phyloP scores from a whole-genome alignment of 1,284 basidiomycete species.

The Ceratorhiza oryzae-sativae region DNA sequence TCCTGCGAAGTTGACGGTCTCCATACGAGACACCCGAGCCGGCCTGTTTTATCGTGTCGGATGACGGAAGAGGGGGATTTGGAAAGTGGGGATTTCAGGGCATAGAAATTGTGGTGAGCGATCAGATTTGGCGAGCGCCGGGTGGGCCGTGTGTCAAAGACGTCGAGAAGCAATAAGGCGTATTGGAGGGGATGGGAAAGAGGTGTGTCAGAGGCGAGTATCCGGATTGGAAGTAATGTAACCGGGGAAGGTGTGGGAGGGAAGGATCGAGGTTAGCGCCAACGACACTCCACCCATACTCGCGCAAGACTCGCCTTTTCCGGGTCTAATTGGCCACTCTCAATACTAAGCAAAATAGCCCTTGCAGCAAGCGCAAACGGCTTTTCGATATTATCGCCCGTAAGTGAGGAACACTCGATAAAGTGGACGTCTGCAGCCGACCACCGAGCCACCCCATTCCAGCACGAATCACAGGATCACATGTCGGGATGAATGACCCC shows the following conservation, averaged over 20 bases:
- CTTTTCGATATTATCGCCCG: constrained; percentile 92
- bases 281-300: background rate
- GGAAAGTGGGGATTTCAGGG: too few species aligned
- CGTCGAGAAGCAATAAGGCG: too few species aligned
- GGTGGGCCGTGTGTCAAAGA: too few species aligned
- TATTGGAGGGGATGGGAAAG: too few species aligned
- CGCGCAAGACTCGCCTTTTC: constrained; percentile 61
- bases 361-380: constrained; percentile 92
- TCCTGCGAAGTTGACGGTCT: constrained; percentile 86
- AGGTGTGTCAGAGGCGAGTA: background rate
- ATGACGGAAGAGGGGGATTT: too few species aligned
- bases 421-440: constrained; percentile 78
- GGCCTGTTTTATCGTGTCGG: constrained; percentile 50
- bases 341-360: constrained; percentile 91
- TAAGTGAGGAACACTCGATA: constrained; percentile 90
- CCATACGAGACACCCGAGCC: constrained; percentile 97
- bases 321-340: constrained; percentile 89
- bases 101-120: too few species aligned
- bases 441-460: background rate
- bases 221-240: background rate
- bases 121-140: too few species aligned
- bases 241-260: too few species aligned
- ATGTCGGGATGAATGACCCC: too few species aligned
- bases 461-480: background rate
- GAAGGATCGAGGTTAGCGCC: too few species aligned